Evolutionary conservation across 306 rosid species (phyloP).

Genomic region (Astragalus membranaceus): DNA sequence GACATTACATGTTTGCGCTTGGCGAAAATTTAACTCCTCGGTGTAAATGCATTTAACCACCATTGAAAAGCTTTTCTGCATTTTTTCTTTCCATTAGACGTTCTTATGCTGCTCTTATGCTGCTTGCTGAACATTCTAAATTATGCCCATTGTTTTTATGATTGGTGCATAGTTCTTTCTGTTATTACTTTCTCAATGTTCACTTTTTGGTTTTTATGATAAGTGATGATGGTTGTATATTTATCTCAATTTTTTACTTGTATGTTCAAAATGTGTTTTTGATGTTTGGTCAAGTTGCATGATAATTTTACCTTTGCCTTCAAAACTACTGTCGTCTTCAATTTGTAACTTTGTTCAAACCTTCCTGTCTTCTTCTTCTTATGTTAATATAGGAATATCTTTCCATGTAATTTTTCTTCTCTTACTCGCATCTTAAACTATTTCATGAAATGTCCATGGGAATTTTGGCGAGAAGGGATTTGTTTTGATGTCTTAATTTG

Average conservation of each 20-base stretch:
- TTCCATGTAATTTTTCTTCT: background rate
- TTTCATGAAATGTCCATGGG: background rate
- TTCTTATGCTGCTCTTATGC: background rate
- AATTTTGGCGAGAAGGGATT: background rate
- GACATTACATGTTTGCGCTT: slow-evolving; percentile 9
- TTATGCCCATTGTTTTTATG: background rate
- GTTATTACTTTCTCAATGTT: background rate
- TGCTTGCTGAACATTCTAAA: background rate
- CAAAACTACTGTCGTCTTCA: background rate
- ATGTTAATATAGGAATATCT: background rate
- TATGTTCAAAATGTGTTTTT: background rate
- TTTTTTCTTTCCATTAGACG: background rate
- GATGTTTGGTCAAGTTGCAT: background rate
- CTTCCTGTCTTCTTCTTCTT: background rate
- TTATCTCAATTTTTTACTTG: background rate
- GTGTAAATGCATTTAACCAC: slow-evolving; percentile 7
- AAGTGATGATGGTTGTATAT: background rate
- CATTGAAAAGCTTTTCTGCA: background rate
- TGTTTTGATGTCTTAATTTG: background rate
- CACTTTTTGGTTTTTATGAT: background rate
- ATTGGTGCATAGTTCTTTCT: background rate
- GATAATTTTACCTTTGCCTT: background rate
- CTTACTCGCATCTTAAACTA: background rate
- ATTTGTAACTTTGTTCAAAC: background rate
- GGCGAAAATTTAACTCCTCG: slow-evolving; percentile 9